Conservation (phyloP, 768 basidiomycete genomes). For the Russula sp. region DNA sequence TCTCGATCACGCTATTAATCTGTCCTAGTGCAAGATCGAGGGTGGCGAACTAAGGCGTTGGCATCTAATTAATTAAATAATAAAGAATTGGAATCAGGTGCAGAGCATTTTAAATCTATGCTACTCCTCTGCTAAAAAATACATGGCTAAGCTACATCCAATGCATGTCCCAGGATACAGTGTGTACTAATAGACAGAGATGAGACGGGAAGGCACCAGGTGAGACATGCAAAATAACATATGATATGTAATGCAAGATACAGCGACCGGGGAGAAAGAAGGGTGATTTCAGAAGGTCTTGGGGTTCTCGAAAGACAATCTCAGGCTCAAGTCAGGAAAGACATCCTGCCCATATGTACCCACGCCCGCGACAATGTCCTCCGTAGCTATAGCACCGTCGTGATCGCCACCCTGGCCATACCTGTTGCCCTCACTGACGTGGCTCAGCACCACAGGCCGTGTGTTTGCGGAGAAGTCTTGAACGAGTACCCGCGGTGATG, state of each 20-base stretch:
- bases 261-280: not conserved
- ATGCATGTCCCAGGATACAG: constrained; percentile 20
- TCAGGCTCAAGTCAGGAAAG: not conserved
- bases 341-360: constrained; percentile 21
- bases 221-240: not conserved
- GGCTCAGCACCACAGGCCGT: not conserved
- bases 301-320: not conserved
- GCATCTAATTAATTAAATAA: not conserved
- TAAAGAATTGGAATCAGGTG: constrained; percentile 6
- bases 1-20: not conserved
- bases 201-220: constrained; percentile 6
- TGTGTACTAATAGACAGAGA: constrained; percentile 17
- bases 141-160: constrained; percentile 23
- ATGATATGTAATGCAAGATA: not conserved
- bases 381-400: not conserved
- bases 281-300: constrained; percentile 16
- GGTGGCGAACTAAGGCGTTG: not conserved
- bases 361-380: not conserved
- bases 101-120: constrained; percentile 7
- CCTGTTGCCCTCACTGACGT: not conserved
- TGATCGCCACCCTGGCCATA: not conserved
- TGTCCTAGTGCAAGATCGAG: constrained; percentile 4
- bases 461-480: constrained; percentile 2
- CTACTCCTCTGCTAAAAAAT: constrained; percentile 22
- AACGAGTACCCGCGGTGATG: not conserved